Evolutionary conservation across 2,329 filamentous ascomycete genomes (phyloP), one percentile per base, ranked within the genome.

Genomic region (Penicillium sp.): DNA sequence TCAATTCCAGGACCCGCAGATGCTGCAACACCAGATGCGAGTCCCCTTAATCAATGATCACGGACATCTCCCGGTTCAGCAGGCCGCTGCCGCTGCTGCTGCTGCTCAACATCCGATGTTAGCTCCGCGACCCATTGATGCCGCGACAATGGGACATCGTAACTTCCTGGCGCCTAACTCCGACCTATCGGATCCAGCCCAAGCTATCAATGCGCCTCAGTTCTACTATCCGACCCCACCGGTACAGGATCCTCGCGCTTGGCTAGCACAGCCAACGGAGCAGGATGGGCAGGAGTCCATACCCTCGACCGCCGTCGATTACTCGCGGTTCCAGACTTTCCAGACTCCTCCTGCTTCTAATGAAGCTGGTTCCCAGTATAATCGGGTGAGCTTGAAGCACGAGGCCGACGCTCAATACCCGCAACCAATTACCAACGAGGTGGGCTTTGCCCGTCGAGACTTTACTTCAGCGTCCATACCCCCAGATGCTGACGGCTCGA

Each of bases 81-180:
- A 62, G 32, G 57, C 55, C 24, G 54, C 62, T 6, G 53, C 60
- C 13, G 60, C 60, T n/a, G 54, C 62, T 6, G 53, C 60, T 11
- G 60, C 60, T n/a, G 56, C 62, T 23, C 63, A 64, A 43, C 62
- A 63, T 47, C 66, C 64, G 4, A 53, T 65, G 42, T 46, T 69
- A n/a, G 66, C 66, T 8, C 66, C 66, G 9, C 59, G 58, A n/a
- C 57, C 64, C 13, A 42, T 57, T 26, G 42, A 55, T 41, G 42
- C 52, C n/a, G 31, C 39, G 20, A 37, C 44, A 14, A 36, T 47
- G 27, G 55, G 44, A 11, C 53, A 61, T 41, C 36, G 32, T 13
- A 31, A 42, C 14, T 36, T 47, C 10, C 32, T 52, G 4, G 35
- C 52, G 29, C 41, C 42, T 27, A 37, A 46, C 27, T 24, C 26